These are phyloP conservation scores for Aspergillus ochraceus DNA, from an alignment of 2,329 filamentous ascomycete genomes.

Conservation along the genomic window DNA sequence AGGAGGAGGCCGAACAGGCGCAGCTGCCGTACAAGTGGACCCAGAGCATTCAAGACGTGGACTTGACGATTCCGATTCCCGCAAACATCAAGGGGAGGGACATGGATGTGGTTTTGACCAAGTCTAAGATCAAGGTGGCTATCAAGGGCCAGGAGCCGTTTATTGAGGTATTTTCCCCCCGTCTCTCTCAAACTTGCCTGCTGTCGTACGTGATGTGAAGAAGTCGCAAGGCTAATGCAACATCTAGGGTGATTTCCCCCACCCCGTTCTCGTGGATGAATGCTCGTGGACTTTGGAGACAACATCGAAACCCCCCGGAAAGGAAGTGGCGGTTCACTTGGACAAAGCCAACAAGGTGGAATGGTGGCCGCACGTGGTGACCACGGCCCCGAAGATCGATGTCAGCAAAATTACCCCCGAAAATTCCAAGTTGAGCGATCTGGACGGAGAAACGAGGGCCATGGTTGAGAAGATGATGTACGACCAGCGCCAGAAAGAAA, in stretches of 20 bases:
- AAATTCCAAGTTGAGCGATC: conserved; percentile 83
- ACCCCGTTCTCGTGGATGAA: conserved; percentile 78
- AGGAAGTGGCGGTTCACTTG: conserved; percentile 84
- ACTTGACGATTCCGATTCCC: conserved; percentile 75
- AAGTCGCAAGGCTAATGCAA: conserved; percentile 1
- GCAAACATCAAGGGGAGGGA: conserved; percentile 83
- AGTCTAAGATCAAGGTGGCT: conserved; percentile 72
- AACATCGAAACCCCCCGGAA: conserved; percentile 54
- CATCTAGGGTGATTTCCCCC: conserved; percentile 75
- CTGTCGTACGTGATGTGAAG: background rate
- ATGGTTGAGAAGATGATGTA: conserved; percentile 99
- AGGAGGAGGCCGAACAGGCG: conserved; percentile 84
- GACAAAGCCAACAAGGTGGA: conserved; percentile 97
- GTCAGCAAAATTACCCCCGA: conserved; percentile 93
- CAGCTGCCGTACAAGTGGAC: conserved; percentile 96
- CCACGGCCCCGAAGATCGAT: conserved; percentile 84
- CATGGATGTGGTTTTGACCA: conserved; percentile 78
- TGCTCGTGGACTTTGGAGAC: conserved; percentile 89
- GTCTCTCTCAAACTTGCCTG: background rate
- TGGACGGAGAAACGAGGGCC: conserved; percentile 88
- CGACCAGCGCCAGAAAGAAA: conserved; percentile 95
- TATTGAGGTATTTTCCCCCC: conserved; percentile 61
- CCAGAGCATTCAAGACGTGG: conserved; percentile 86
- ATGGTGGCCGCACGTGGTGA: conserved; percentile 96
- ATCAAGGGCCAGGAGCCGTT: conserved; percentile 87